Conservation (phyloP, 177 flowering plant genomes). For the Vitis hybrid region DNA sequence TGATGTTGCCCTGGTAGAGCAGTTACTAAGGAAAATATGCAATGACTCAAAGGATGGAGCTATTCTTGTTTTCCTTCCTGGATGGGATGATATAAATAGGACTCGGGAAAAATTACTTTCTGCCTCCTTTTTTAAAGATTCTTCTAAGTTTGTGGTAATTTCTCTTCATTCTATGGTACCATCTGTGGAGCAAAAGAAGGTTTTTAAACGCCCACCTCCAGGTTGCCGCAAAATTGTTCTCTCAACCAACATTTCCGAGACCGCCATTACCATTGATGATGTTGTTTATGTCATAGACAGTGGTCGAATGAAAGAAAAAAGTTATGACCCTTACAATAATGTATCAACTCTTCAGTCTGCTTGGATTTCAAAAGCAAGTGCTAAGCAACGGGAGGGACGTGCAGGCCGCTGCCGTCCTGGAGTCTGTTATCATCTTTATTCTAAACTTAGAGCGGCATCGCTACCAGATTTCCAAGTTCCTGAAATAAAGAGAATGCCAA, state of each 20-base stretch:
- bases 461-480: slow-evolving; percentile 85
- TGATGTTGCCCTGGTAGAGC: slow-evolving; percentile 73
- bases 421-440: slow-evolving; percentile 88
- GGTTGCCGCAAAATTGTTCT: slow-evolving; percentile 91
- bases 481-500: slow-evolving; percentile 88
- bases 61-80: slow-evolving; percentile 89
- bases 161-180: slow-evolving; percentile 95
- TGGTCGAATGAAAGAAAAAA: slow-evolving; percentile 96
- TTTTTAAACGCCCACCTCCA: slow-evolving; percentile 63
- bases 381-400: slow-evolving; percentile 92
- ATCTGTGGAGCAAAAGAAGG: slow-evolving; percentile 79
- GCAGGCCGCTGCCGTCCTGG: slow-evolving; percentile 99
- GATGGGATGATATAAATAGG: slow-evolving; percentile 93
- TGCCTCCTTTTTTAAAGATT: slow-evolving; percentile 57
- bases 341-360: slow-evolving; percentile 93
- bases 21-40: slow-evolving; percentile 72
- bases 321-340: slow-evolving; percentile 91
- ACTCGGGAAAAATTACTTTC: slow-evolving; percentile 49
- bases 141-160: slow-evolving; percentile 62
- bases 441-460: slow-evolving; percentile 71
- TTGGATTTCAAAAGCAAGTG: slow-evolving; percentile 97
- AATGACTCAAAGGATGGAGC: slow-evolving; percentile 83
- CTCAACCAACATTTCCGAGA: slow-evolving; percentile 97
- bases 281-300: slow-evolving; percentile 93
- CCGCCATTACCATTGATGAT: slow-evolving; percentile 91